Base-by-base conservation (phyloP, 2,329 filamentous ascomycete genomes). In the Calycina marina region DNA sequence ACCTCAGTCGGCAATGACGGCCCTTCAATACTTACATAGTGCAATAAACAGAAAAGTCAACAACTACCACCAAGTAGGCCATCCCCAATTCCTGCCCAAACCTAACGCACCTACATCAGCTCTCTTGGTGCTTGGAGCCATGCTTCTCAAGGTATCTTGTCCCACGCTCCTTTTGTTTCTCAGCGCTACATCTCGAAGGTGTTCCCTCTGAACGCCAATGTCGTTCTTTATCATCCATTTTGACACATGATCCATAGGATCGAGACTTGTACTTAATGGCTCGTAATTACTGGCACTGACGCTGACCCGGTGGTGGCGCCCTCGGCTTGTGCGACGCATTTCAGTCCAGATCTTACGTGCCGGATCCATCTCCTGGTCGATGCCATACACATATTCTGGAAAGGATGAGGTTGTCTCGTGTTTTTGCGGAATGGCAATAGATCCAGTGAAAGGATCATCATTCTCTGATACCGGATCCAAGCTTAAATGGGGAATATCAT, bases 311-410 rank as follows among this genome's bases (percentile, higher is more conserved):
- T 45, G 37, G 6, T 31, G 37, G 27, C 35, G 31, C n/a, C 28
- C 27, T 8, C 45, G 42, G n/a, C 48, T 52, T 14, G 22, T 38
- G 3, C 38, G 38, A 14, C 49, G 44, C 46, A 53, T 51, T 25
- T 50, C 40, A 14, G 39, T 43, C 50, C 50, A 53, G 8, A 53
- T 52, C 26, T 49, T 47, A 11, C 48, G 40, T 18, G 50, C 50
- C 25, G 48, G 50, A 31, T 53, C 51, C 14, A 39, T 40, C 4
- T 50, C 46, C 14, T 6, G 10, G 14, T 11, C n/a, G 8, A 4
- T 4, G 8, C 15, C 10, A 6, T 14, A n/a, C 8, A n/a, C n/a
- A n/a, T 22, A 9, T 8, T n/a, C 20, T n/a, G n/a, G 8, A 22
- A 22, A 22, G 20, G 20, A 22, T 22, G 20, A n/a, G n/a, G 20